Evolutionary conservation across 1,284 basidiomycete genomes (phyloP).

Genomic region (Irpex lacteus): DNA sequence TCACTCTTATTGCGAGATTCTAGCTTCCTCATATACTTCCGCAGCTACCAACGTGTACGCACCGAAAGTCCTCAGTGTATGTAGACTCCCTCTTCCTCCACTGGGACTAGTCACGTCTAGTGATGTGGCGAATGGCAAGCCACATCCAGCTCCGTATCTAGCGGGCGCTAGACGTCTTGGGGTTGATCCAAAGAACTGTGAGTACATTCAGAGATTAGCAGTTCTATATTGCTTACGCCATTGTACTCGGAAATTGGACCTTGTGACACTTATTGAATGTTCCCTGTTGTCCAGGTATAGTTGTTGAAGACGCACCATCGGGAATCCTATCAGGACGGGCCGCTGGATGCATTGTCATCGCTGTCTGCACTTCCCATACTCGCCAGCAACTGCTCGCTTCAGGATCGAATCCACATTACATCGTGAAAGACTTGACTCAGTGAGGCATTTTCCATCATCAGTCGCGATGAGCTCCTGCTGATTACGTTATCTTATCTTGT

Average conservation of each 20-base stretch:
- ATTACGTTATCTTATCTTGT: constrained; percentile 3
- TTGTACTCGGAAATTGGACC: not conserved
- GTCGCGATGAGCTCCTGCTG: not conserved
- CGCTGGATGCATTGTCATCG: constrained; percentile 72
- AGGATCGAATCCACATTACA: constrained; percentile 48
- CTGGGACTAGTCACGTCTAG: constrained; percentile 68
- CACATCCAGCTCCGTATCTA: constrained; percentile 79
- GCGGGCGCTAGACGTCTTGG: constrained; percentile 54
- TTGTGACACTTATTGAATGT: not conserved
- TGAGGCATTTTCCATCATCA: constrained; percentile 26
- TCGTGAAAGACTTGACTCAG: constrained; percentile 53
- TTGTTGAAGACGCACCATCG: constrained; percentile 83
- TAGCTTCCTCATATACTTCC: not conserved
- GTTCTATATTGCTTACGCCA: constrained; percentile 1
- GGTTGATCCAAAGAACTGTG: constrained; percentile 52
- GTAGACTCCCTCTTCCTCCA: constrained; percentile 53
- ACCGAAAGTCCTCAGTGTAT: constrained; percentile 56
- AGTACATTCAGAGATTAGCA: not conserved
- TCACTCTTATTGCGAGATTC: not conserved
- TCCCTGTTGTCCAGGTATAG: constrained; percentile 51
- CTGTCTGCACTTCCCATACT: constrained; percentile 78
- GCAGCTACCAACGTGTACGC: constrained; percentile 70
- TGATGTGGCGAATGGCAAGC: constrained; percentile 75
- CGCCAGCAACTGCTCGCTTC: constrained; percentile 48
- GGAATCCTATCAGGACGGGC: constrained; percentile 72